Evolutionary conservation across 2,329 filamentous ascomycete species (phyloP).

Genomic region (Byssochlamys sp.): DNA sequence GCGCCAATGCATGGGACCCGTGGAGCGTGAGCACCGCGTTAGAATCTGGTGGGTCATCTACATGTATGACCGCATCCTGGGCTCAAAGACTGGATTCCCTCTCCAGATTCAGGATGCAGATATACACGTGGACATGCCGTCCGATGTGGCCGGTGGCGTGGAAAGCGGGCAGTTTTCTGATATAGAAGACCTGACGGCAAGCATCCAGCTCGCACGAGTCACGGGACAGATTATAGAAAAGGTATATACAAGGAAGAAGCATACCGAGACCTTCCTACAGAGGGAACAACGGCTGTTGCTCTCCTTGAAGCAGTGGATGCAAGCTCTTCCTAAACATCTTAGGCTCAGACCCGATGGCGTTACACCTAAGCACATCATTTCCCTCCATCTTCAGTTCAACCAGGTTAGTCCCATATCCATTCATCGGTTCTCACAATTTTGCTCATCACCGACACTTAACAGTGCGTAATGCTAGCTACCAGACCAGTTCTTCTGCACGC

Average conservation of each 20-base stretch:
- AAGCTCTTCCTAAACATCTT: constrained; percentile 26
- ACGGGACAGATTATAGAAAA: constrained; percentile 27
- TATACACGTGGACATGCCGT: constrained; percentile 33
- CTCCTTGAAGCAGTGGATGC: constrained; percentile 30
- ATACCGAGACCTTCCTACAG: constrained; percentile 29
- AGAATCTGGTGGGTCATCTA: constrained; percentile 33
- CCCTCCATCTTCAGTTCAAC: constrained; percentile 30
- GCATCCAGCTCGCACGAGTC: constrained; percentile 29
- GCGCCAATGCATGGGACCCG: constrained; percentile 26
- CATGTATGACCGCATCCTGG: constrained; percentile 38
- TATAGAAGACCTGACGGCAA: constrained; percentile 27
- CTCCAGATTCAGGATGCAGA: constrained; percentile 42
- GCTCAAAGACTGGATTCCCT: constrained; percentile 41
- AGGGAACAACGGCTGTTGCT: constrained; percentile 32
- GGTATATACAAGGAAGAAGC: constrained; percentile 27
- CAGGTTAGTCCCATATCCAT: constrained; percentile 11
- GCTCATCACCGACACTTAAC: neutral
- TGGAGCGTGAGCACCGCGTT: constrained; percentile 31
- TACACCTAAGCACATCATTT: constrained; percentile 25
- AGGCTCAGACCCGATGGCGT: constrained; percentile 24
- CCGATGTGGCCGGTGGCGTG: constrained; percentile 18
- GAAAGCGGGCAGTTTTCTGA: constrained; percentile 30
- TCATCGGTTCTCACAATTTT: too few relatives aligned
- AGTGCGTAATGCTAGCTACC: constrained; percentile 31
- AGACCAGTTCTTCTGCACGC: constrained; percentile 31